phyloP scores from a whole-genome alignment of 352 stramenopile species.

The Paralagenidium karlingii region DNA sequence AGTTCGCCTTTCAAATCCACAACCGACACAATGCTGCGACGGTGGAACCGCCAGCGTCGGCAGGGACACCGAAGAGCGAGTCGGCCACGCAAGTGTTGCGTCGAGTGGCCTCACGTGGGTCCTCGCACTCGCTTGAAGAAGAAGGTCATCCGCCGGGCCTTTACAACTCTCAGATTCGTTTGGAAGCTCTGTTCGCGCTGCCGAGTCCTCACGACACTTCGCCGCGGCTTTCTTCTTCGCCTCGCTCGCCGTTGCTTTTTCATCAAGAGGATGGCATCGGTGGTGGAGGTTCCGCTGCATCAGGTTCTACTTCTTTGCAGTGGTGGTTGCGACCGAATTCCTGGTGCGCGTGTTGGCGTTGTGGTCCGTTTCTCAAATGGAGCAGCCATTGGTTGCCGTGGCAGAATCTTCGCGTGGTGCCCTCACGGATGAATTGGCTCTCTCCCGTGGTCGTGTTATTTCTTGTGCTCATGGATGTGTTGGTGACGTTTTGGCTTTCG shows the following conservation, averaged over 20 bases:
- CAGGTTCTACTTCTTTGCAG: not conserved
- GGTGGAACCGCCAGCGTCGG: not conserved
- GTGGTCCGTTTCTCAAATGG: slow-evolving; percentile 17
- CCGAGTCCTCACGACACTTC: not conserved
- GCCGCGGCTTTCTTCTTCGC: not conserved
- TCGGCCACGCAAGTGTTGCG: not conserved
- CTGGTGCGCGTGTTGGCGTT: slow-evolving; percentile 11
- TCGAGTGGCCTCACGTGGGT: no score
- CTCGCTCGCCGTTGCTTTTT: not conserved
- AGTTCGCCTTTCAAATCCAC: not conserved
- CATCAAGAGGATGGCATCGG: not conserved
- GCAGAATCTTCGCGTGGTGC: slow-evolving; percentile 21
- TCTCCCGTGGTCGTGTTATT: slow-evolving; percentile 38
- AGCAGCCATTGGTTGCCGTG: slow-evolving; percentile 52
- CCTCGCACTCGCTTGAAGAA: no score
- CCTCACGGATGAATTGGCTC: slow-evolving; percentile 11
- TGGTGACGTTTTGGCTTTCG: slow-evolving; percentile 56
- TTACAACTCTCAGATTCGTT: slow-evolving; percentile 47
- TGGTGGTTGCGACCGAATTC: not conserved
- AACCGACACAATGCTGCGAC: not conserved
- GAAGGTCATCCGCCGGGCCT: no score
- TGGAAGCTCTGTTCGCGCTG: slow-evolving; percentile 53
- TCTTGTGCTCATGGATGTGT: slow-evolving; percentile 49
- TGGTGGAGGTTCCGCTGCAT: not conserved
- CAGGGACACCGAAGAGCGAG: not conserved